A percentile compares a stretch with the other conserved stretches of the same genome.
These are phyloP conservation scores for Lipomyces kockii DNA, from an alignment of 805 yeast genomes.

Conservation along the genomic window DNA sequence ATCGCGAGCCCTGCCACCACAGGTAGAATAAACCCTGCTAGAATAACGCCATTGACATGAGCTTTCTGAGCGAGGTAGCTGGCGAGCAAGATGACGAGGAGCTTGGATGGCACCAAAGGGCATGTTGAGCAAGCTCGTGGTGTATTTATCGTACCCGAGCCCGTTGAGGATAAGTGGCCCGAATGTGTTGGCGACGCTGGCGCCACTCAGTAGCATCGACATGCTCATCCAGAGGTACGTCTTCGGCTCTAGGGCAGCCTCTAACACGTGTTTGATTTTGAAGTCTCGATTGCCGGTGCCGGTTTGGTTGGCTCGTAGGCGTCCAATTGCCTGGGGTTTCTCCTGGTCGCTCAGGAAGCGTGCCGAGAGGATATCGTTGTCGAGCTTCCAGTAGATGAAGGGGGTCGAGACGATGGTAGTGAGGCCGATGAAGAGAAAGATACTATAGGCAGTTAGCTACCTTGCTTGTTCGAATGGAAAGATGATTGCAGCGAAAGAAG, in stretches of 20 bases:
- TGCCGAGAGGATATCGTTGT: slow-evolving; percentile 20
- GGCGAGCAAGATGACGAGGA: too few species aligned
- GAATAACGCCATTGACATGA: too few species aligned
- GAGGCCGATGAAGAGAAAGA: slow-evolving; percentile 14
- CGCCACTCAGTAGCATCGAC: too few species aligned
- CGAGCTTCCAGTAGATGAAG: slow-evolving; percentile 12
- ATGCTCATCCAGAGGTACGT: not conserved
- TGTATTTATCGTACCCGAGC: too few species aligned
- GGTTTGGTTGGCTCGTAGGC: slow-evolving; percentile 42
- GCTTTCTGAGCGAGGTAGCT: too few species aligned
- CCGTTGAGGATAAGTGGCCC: too few species aligned
- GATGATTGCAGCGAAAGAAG: not conserved
- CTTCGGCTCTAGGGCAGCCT: slow-evolving; percentile 39
- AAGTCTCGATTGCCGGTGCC: slow-evolving; percentile 46
- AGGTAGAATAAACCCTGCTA: too few species aligned
- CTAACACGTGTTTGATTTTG: slow-evolving; percentile 42
- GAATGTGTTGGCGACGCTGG: too few species aligned
- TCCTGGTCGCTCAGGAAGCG: slow-evolving; percentile 35
- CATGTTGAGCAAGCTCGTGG: too few species aligned
- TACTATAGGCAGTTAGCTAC: not conserved
- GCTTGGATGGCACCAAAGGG: too few species aligned
- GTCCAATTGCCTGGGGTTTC: slow-evolving; percentile 37
- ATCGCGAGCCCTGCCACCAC: too few species aligned
- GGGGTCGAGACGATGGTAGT: slow-evolving; percentile 9
- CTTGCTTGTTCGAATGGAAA: not conserved